These are phyloP conservation scores for Tolypocladium endophyticum DNA, from an alignment of 2,329 filamentous ascomycete genomes.

Conservation along the genomic window DNA sequence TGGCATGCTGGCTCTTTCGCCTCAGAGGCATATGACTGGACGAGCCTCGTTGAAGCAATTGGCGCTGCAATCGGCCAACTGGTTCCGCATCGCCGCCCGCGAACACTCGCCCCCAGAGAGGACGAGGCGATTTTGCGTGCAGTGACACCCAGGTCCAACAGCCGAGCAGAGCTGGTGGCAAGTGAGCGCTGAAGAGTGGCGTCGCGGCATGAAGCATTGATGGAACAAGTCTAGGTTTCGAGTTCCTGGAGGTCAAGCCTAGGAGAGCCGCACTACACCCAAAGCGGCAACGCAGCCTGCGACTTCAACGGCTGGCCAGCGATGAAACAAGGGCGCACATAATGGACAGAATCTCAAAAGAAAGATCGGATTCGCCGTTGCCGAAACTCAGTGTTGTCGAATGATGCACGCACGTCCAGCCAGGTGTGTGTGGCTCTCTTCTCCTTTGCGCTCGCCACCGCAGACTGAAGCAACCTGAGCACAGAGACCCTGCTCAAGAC, in stretches of 20 bases:
- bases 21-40: not conserved
- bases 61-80: not conserved
- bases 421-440: not conserved
- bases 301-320: not conserved
- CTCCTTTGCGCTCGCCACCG: not conserved
- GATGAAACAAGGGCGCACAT: not conserved
- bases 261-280: constrained; percentile 2
- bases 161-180: not conserved
- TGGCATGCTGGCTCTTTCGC: not conserved
- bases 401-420: not conserved
- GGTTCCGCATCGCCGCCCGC: not conserved
- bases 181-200: constrained; percentile 5
- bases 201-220: constrained; percentile 31
- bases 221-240: constrained; percentile 38
- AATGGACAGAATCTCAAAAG: not conserved
- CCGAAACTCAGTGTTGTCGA: not conserved
- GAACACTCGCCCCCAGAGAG: not conserved
- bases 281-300: not conserved
- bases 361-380: not conserved
- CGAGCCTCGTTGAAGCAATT: not conserved
- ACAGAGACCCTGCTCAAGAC: not conserved
- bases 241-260: constrained; percentile 11
- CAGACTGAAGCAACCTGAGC: not conserved
- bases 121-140: not conserved
- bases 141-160: not conserved